These are phyloP conservation scores for Pseudopithomyces chartarum DNA, from an alignment of 2,329 filamentous ascomycete species.

Conservation along the genomic window DNA sequence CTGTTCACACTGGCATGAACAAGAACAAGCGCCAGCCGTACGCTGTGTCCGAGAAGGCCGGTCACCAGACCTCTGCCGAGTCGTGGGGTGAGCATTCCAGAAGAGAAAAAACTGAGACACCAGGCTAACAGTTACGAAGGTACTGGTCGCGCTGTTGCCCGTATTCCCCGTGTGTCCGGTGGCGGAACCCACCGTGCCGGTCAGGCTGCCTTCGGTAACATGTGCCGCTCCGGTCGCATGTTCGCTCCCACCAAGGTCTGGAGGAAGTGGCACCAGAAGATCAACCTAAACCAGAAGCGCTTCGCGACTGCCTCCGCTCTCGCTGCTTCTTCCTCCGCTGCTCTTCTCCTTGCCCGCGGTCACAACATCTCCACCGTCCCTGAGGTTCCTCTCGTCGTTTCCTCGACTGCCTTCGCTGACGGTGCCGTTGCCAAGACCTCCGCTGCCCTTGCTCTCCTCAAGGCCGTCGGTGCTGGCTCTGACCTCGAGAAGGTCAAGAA, in stretches of 20 bases:
- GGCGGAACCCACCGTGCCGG: constrained; percentile 99
- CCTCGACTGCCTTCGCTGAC: constrained; percentile 84
- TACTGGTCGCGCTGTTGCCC: constrained; percentile 96
- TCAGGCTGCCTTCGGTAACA: constrained; percentile 99
- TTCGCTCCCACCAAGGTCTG: constrained; percentile 99
- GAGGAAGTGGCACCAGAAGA: constrained; percentile 99
- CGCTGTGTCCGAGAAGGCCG: constrained; percentile 97
- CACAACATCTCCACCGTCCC: constrained; percentile 92
- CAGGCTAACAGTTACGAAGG: constrained; percentile 38
- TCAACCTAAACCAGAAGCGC: constrained; percentile 98
- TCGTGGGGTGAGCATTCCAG: constrained; percentile 69
- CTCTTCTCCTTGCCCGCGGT: constrained; percentile 94
- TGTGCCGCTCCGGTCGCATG: constrained; percentile 99
- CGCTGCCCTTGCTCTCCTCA: constrained; percentile 82
- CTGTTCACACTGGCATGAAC: constrained; percentile 97
- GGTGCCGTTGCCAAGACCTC: constrained; percentile 86
- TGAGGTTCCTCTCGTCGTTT: constrained; percentile 95
- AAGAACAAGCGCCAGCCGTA: constrained; percentile 99
- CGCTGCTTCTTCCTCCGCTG: constrained; percentile 91
- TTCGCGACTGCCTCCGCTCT: constrained; percentile 98
- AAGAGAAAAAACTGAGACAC: too few species aligned
- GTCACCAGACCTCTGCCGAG: constrained; percentile 99
- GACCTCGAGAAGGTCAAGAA: constrained; percentile 95
- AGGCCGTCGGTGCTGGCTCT: constrained; percentile 84
- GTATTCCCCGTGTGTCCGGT: constrained; percentile 99